Percentiles rank a stretch among this genome's conserved stretches.
Evolutionary conservation across 176 grass and related monocot genomes (phyloP).

Genomic region (Cymbopogon citratus): DNA sequence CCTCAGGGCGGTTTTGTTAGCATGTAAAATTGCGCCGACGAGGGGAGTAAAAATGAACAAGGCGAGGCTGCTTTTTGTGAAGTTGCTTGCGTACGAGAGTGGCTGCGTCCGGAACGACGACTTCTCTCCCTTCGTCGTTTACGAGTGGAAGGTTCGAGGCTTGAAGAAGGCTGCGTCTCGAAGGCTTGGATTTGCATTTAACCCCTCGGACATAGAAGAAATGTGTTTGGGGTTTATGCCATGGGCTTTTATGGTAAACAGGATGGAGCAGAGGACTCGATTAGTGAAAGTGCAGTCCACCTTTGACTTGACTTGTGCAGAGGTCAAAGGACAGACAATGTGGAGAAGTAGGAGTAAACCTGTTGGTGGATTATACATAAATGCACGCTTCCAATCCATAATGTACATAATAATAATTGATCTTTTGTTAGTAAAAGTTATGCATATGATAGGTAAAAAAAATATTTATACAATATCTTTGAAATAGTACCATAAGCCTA

Average conservation of each 20-base stretch:
- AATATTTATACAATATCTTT: no score
- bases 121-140: slow-evolving; percentile 7
- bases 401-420: no score
- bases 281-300: neutral
- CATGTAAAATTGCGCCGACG: slow-evolving; percentile 13
- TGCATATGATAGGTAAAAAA: no score
- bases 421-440: no score
- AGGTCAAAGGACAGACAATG: neutral
- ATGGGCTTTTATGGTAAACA: neutral
- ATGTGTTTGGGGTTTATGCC: neutral
- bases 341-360: no score
- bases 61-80: slow-evolving; percentile 13
- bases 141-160: slow-evolving; percentile 29
- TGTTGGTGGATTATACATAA: no score
- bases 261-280: neutral
- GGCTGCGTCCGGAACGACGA: neutral
- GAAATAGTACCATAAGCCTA: no score
- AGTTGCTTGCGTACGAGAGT: neutral
- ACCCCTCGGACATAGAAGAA: neutral
- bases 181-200: neutral
- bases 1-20: neutral
- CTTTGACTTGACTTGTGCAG: slow-evolving; percentile 12
- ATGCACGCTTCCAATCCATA: no score
- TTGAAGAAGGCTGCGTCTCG: neutral
- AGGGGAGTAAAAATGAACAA: neutral